These are phyloP conservation scores for Ambrosia trifida DNA, from an alignment of 129 eudicot species.

Conservation along the genomic window DNA sequence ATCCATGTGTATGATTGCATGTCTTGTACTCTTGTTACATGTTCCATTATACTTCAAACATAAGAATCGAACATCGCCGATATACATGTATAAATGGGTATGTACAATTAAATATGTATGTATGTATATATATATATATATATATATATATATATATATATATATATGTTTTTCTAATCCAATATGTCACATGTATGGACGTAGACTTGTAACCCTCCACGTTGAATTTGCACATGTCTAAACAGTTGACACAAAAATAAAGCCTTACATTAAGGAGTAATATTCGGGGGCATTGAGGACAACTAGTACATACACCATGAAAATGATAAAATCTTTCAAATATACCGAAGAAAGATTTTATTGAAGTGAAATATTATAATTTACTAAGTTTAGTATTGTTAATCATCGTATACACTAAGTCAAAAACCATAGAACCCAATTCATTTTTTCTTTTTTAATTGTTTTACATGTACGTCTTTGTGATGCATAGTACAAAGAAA, in stretches of 20 bases:
- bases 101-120: neutral
- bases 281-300: neutral
- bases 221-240: slow-evolving; percentile 22
- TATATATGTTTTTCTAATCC: neutral
- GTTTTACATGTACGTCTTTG: too few relatives aligned
- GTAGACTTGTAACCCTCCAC: neutral
- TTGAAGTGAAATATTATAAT: too few relatives aligned
- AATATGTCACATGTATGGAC: slow-evolving; percentile 20
- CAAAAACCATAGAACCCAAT: neutral
- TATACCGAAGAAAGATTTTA: too few relatives aligned
- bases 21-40: slow-evolving; percentile 18
- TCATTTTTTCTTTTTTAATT: too few relatives aligned
- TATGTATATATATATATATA: neutral
- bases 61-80: neutral
- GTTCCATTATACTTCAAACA: neutral
- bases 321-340: neutral
- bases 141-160: neutral
- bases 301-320: neutral
- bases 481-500: too few relatives aligned
- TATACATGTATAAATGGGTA: neutral
- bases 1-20: slow-evolving; percentile 10
- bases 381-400: too few relatives aligned
- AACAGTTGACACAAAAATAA: slow-evolving; percentile 16
- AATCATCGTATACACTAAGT: too few relatives aligned
- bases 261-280: neutral